These are phyloP conservation scores for Melastoma malabathricum DNA, from an alignment of 345 rosid species.

Conservation along the genomic window DNA sequence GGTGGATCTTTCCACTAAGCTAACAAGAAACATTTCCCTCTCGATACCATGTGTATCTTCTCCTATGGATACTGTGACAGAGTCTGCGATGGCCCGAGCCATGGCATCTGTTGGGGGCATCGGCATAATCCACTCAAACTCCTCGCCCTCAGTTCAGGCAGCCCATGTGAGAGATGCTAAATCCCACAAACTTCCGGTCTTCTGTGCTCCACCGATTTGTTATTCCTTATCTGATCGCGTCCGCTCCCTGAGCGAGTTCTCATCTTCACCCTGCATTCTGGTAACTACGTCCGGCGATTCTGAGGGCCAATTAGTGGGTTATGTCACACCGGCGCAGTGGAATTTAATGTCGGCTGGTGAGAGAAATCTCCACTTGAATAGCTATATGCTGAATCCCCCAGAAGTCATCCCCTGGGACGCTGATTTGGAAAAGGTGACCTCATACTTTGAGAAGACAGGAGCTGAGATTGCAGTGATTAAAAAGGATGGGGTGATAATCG, in stretches of 20 bases:
- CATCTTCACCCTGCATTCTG: conserved; percentile 5
- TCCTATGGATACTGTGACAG: conserved; percentile 95
- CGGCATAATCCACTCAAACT: conserved; percentile 67
- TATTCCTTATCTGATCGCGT: conserved; percentile 11
- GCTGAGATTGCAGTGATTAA: conserved; percentile 43
- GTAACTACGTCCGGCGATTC: conserved; percentile 25
- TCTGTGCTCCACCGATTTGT: conserved; percentile 33
- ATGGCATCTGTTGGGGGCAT: conserved; percentile 82
- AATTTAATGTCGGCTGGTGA: too few relatives aligned
- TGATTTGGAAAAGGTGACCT: conserved; percentile 41
- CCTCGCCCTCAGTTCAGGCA: conserved; percentile 49
- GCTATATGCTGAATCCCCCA: conserved; percentile 39
- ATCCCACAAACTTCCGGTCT: conserved; percentile 52
- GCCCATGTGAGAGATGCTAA: conserved; percentile 48
- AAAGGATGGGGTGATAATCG: conserved; percentile 49
- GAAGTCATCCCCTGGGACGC: conserved; percentile 38
- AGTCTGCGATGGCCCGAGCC: conserved; percentile 75
- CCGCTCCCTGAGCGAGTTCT: conserved; percentile 7
- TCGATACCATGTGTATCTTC: conserved; percentile 80
- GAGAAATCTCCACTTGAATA: too few relatives aligned
- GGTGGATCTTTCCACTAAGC: conserved; percentile 57
- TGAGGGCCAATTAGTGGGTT: conserved; percentile 43
- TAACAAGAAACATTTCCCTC: conserved; percentile 56
- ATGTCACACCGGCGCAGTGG: conserved; percentile 11
- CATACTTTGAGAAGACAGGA: conserved; percentile 25